These are phyloP conservation scores for Penicillium sp. DNA, from an alignment of 2,329 filamentous ascomycete species.

Conservation along the genomic window DNA sequence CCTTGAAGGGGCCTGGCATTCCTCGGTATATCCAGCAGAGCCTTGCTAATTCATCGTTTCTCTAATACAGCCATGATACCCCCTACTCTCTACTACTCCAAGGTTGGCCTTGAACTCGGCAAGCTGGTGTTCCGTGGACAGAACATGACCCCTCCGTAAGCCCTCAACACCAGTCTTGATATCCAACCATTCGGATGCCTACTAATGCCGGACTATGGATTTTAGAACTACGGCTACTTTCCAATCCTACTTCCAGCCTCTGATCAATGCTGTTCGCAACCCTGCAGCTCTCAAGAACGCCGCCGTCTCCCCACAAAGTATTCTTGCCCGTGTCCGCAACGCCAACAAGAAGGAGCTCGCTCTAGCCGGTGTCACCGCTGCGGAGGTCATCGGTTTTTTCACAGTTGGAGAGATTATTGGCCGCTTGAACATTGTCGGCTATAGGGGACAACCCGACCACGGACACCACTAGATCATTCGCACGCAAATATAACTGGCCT, in stretches of 20 bases:
- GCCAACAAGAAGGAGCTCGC: conserved; percentile 73
- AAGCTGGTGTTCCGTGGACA: conserved; percentile 87
- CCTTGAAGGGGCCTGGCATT: conserved; percentile 11
- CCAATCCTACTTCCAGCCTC: conserved; percentile 81
- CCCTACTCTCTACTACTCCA: conserved; percentile 87
- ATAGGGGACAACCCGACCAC: conserved; percentile 70
- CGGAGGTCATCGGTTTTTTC: conserved; percentile 95
- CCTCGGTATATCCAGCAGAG: conserved; percentile 4
- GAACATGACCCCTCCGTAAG: conserved; percentile 96
- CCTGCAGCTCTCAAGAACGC: conserved; percentile 65
- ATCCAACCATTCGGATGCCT: conserved; percentile 7
- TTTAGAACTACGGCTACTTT: conserved; percentile 76
- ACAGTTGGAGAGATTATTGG: conserved; percentile 97
- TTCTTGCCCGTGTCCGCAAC: conserved; percentile 68
- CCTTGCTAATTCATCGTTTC: conserved; percentile 30
- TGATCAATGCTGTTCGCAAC: conserved; percentile 73
- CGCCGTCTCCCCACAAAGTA: conserved; percentile 59
- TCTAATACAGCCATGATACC: conserved; percentile 75
- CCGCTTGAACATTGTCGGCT: conserved; percentile 92
- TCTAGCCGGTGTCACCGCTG: conserved; percentile 75
- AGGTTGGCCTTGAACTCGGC: conserved; percentile 82
- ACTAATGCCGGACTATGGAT: conserved; percentile 16
- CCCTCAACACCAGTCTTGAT: conserved; percentile 27
- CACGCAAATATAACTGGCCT: conserved; percentile 32
- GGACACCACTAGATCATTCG: conserved; percentile 40